A percentile compares a stretch with the other conserved stretches of the same genome.
These are phyloP conservation scores for Microthlaspi erraticum DNA, from an alignment of 345 rosid genomes.

Conservation along the genomic window DNA sequence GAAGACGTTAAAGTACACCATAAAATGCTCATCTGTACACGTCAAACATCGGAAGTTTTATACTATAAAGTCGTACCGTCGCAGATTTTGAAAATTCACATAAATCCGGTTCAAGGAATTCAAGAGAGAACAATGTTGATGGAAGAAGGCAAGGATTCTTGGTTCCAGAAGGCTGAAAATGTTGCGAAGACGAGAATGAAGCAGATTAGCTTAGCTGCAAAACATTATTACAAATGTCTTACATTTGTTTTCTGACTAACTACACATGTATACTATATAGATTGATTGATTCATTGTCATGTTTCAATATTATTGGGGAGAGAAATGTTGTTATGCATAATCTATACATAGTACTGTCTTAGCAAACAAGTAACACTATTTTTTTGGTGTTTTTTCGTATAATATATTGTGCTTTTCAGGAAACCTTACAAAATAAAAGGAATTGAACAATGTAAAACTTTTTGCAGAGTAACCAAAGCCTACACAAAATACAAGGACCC, in stretches of 20 bases:
- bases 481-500: not conserved
- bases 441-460: not conserved
- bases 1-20: constrained; percentile 67
- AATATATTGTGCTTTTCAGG: not conserved
- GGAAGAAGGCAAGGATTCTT: constrained; percentile 30
- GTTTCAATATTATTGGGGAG: not conserved
- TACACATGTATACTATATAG: constrained; percentile 23
- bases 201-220: constrained; percentile 35
- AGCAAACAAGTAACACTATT: too few species aligned
- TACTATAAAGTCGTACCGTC: constrained; percentile 80
- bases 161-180: constrained; percentile 39
- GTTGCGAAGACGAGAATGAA: constrained; percentile 36
- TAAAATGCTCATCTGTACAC: constrained; percentile 74
- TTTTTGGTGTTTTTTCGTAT: not conserved
- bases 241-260: constrained; percentile 34
- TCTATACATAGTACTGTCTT: too few species aligned
- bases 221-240: constrained; percentile 37
- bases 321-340: not conserved
- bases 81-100: constrained; percentile 68
- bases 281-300: constrained; percentile 4
- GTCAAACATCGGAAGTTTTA: constrained; percentile 72
- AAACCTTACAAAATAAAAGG: not conserved
- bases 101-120: constrained; percentile 42
- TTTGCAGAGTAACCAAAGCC: not conserved
- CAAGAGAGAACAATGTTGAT: constrained; percentile 35